Base-by-base conservation (phyloP, 208 protist genomes). In the Balamuthia mandrillaris region DNA sequence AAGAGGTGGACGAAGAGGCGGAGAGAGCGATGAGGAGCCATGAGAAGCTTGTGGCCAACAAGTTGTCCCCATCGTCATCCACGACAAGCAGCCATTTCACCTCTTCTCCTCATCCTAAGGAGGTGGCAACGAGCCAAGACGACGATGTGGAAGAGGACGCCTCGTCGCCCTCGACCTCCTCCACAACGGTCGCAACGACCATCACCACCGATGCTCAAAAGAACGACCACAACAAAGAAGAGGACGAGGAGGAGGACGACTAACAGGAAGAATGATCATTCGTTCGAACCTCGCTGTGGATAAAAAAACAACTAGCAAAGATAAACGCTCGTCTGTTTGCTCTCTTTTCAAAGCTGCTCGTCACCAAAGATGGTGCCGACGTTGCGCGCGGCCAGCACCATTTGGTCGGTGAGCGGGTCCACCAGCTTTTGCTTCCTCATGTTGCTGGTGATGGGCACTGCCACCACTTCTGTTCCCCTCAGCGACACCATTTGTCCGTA, bases 361-460 rank as follows among this genome's bases (percentile, higher is more conserved):
- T 75, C 66, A 29, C 66, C 66, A 75, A 75, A 75, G 37, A 75
- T n/a, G 41, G 66, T 75, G 5, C 66, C 66, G 6, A 75, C 66
- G 24, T 75, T 75, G 1, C 66, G 12, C 10, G 66, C 66, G 9
- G 66, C 21, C 66, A 39, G 54, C 66, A 75, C 66, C 66, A 75
- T n/a, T 45, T 75, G 66, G 44, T 75, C 66, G 5, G 66, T 75
- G 24, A 35, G 16, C 2, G 66, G 66, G 1, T 47, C 14, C 5
- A 70, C 61, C 61, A 49, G 61, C 24, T 33, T 21, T 45, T 75
- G 66, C 66, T 75, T 45, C 41, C 27, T 45, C 66, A 75, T 75
- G 42, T 75, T 45, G 24, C 42, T 45, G 4, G 66, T 75, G 41
- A 75, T 75, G 41, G 66, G 66, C n/a, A 75, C 66, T 14, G 24